These are phyloP conservation scores for Lipomyces lipofer DNA, from an alignment of 805 yeast species.

Conservation along the genomic window DNA sequence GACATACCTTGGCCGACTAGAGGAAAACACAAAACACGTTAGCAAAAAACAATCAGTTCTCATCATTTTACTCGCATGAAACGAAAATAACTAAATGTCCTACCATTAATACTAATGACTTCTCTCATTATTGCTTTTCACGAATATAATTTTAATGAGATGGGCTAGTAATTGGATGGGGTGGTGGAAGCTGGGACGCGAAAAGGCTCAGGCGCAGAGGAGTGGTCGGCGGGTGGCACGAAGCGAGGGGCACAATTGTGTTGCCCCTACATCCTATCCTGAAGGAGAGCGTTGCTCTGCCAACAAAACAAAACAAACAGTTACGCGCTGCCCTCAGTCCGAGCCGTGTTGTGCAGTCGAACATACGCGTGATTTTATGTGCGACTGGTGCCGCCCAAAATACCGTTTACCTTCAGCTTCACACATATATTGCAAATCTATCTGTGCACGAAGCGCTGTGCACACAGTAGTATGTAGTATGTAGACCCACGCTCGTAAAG, in stretches of 20 bases:
- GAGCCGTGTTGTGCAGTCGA: no score
- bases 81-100: slow-evolving; percentile 39
- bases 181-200: slow-evolving; percentile 1
- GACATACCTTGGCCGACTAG: slow-evolving; percentile 44
- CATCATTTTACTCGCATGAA: slow-evolving; percentile 1
- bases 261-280: slow-evolving; percentile 15
- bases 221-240: not conserved
- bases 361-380: no score
- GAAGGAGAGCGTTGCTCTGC: slow-evolving; percentile 24
- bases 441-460: no score
- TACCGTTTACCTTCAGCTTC: no score
- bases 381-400: no score
- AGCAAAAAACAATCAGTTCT: not conserved
- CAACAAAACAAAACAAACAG: slow-evolving; percentile 28
- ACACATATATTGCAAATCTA: no score
- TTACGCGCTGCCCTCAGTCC: no score
- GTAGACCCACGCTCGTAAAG: no score
- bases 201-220: not conserved
- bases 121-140: slow-evolving; percentile 65
- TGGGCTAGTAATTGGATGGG: not conserved
- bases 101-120: slow-evolving; percentile 87
- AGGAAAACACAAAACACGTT: slow-evolving; percentile 21
- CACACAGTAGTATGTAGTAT: no score
- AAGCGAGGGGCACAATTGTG: slow-evolving; percentile 19
- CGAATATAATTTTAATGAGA: not conserved